Percentiles rank a stretch among this genome's conserved stretches.
phyloP scores from a whole-genome alignment of 345 rosid species.

The Zanthoxylum bungeanum region DNA sequence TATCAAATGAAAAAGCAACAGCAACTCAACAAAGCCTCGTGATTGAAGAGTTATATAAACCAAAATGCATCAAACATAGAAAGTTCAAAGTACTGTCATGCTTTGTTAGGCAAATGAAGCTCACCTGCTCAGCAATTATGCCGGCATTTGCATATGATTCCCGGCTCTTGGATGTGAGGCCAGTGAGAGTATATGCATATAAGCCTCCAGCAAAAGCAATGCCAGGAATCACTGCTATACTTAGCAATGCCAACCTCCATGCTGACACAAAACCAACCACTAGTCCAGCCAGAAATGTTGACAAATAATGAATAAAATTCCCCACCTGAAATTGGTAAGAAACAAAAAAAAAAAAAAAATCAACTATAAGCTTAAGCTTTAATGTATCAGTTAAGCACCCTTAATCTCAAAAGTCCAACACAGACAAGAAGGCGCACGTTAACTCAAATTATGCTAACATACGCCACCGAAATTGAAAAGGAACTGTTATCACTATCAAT shows the following conservation, averaged over 20 bases:
- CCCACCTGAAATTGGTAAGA: constrained; percentile 63
- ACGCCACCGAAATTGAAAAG: constrained; percentile 28
- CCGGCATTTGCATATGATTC: constrained; percentile 98
- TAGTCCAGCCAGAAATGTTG: constrained; percentile 95
- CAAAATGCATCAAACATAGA: not conserved
- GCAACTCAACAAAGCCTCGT: not conserved
- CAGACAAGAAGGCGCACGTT: constrained; percentile 31
- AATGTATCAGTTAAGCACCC: constrained; percentile 11
- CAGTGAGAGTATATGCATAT: constrained; percentile 95
- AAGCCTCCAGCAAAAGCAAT: constrained; percentile 99
- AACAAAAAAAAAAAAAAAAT: not conserved
- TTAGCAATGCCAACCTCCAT: constrained; percentile 90
- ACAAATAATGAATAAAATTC: constrained; percentile 90
- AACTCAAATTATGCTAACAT: constrained; percentile 36
- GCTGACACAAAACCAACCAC: constrained; percentile 99
- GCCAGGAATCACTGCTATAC: constrained; percentile 98
- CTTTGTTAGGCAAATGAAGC: not conserved
- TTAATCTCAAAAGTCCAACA: constrained; percentile 19
- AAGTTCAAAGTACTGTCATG: not conserved
- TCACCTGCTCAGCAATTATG: constrained; percentile 96
- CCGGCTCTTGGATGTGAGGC: constrained; percentile 96
- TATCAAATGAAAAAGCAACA: not conserved
- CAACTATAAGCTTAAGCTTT: not conserved
- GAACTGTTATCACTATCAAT: constrained; percentile 17
- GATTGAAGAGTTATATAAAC: not conserved